Percentiles rank a stretch among this genome's conserved stretches.
Conservation (phyloP, 129 eudicot genomes). For the Gnaphalium uliginosum region DNA sequence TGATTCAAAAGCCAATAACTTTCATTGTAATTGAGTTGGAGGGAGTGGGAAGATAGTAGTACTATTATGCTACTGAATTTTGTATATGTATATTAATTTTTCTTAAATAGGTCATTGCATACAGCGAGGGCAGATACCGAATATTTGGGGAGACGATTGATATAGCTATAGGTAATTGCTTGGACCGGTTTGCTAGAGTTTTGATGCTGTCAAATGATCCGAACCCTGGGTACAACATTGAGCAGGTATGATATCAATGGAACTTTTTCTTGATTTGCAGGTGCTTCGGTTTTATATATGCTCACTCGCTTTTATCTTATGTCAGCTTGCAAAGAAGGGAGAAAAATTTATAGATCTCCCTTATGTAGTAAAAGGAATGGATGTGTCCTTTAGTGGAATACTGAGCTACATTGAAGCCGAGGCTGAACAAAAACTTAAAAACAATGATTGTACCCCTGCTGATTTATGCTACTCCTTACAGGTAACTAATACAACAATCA, state of each 20-base stretch:
- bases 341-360: conserved; percentile 86
- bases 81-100: background rate
- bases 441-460: conserved; percentile 93
- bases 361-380: conserved; percentile 95
- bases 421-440: conserved; percentile 81
- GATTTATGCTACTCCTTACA: conserved; percentile 95
- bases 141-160: conserved; percentile 65
- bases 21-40: background rate
- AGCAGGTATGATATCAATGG: conserved; percentile 65
- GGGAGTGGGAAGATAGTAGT: background rate
- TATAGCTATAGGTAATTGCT: conserved; percentile 38
- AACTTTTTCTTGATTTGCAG: conserved; percentile 5
- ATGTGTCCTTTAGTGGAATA: conserved; percentile 94
- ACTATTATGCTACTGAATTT: background rate
- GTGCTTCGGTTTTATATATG: background rate
- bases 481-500: conserved; percentile 38
- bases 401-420: conserved; percentile 88
- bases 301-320: conserved; percentile 11
- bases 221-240: conserved; percentile 89
- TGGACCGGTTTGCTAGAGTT: conserved; percentile 92
- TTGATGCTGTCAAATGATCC: conserved; percentile 85
- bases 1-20: background rate
- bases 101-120: conserved; percentile 59
- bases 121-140: conserved; percentile 88
- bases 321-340: conserved; percentile 95